These are phyloP conservation scores for Rosellinia necatrix DNA, from an alignment of 2,329 filamentous ascomycete species.

Conservation along the genomic window DNA sequence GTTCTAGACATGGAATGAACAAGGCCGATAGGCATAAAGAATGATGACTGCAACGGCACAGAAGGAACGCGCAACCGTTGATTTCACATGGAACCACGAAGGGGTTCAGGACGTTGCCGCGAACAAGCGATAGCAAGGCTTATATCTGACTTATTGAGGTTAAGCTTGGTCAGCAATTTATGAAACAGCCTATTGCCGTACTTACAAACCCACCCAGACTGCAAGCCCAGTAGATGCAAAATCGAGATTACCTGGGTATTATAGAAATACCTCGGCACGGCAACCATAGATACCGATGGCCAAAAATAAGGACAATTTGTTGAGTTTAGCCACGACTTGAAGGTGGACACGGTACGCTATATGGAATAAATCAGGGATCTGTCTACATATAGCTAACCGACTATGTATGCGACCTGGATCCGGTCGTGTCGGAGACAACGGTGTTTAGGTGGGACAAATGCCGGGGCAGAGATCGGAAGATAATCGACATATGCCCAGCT, in stretches of 20 bases:
- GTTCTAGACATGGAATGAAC: slow-evolving; percentile 18
- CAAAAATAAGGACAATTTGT: background rate
- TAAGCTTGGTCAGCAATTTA: background rate
- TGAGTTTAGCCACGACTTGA: background rate
- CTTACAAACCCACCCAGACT: background rate
- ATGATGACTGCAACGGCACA: slow-evolving; percentile 13
- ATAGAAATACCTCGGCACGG: too few relatives aligned
- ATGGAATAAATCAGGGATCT: too few relatives aligned
- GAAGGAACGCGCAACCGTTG: background rate
- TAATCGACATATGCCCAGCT: too few relatives aligned
- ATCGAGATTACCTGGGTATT: too few relatives aligned
- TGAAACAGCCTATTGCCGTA: background rate
- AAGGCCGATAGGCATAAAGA: slow-evolving; percentile 17
- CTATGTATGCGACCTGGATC: background rate
- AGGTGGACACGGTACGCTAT: background rate
- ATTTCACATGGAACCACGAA: background rate
- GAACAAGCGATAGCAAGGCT: background rate
- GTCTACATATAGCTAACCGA: too few relatives aligned
- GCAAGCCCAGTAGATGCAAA: too few relatives aligned
- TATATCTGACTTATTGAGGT: background rate
- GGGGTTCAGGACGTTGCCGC: background rate
- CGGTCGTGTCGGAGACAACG: slow-evolving; percentile 22
- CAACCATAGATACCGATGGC: too few relatives aligned
- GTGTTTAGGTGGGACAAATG: slow-evolving; percentile 21
- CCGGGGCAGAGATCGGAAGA: slow-evolving; percentile 7